Base-by-base conservation (phyloP, 179 eudicot species). In the Spergularia azorica region DNA sequence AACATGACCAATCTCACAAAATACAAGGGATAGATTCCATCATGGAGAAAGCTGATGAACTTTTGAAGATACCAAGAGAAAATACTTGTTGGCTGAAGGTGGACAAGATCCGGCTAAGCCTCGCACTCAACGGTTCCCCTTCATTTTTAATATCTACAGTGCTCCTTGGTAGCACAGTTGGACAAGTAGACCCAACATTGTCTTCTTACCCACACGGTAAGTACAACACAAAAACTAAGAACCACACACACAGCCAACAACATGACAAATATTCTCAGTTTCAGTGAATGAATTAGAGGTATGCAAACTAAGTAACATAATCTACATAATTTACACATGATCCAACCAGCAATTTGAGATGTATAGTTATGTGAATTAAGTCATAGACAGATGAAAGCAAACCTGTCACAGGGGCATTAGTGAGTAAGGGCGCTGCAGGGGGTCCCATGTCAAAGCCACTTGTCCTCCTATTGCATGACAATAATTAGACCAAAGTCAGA, bases 401-500 rank as follows among this genome's bases (percentile, higher is more conserved):
- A 90, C 92, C 97, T 87, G 85, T 66, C 55, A 67, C 77, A 63
- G 86, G 73, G 57, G 80, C 76, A 83, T 76, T 80, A 68, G 88
- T 61, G 64, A 85, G 57, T 63, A 79, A 58, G 46, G 81, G 63
- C 57, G 86, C 74, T 71, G 64, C 71, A 59, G 91, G 84, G 9
- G 95, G 93, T 50, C 90, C 95, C 93, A 92, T 89, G 84, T 92
- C 97, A 90, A 92, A 92, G 73, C 97, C 93, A 85, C 93, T 92
- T 71, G 89, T 74, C 69, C 97, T 81, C 82, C 84, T 89, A 87
- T 95, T 89, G 91, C 74, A 76, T 50, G 43, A 26, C 39, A 67
- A 48, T 16, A 80, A 57, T 67, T 55, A 38, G 21, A 73, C 48
- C 48, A 36, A 7, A 63, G 14, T 63, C 46, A 63, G 36, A 4